Evolutionary conservation across 2,329 filamentous ascomycete species (phyloP).

Genomic region (Rutstroemia sp.): DNA sequence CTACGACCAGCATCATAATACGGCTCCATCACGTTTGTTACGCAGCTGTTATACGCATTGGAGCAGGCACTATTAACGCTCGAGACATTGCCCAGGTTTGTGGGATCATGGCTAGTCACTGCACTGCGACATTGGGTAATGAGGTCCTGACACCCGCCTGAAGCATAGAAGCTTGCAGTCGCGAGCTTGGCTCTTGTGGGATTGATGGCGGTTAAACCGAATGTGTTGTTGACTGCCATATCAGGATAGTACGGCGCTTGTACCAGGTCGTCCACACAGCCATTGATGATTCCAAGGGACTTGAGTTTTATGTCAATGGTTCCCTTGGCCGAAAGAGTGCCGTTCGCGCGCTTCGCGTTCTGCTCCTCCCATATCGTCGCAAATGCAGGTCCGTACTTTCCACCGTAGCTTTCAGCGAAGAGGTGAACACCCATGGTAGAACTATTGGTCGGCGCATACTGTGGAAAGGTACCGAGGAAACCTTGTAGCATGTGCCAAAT

Average conservation of each 20-base stretch:
- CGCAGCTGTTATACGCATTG: conserved; percentile 29
- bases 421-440: conserved; percentile 50
- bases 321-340: conserved; percentile 39
- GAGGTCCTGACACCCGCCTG: conserved; percentile 45
- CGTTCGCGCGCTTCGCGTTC: conserved; percentile 48
- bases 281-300: conserved; percentile 64
- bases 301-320: conserved; percentile 53
- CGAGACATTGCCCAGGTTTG: conserved; percentile 33
- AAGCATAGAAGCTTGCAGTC: conserved; percentile 38
- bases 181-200: conserved; percentile 41
- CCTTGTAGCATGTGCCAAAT: conserved; percentile 53
- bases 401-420: conserved; percentile 64
- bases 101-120: conserved; percentile 34
- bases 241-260: conserved; percentile 50
- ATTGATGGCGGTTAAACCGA: conserved; percentile 51
- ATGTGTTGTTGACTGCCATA: conserved; percentile 59
- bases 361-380: conserved; percentile 52
- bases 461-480: conserved; percentile 51
- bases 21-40: conserved; percentile 29
- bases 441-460: conserved; percentile 47
- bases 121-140: conserved; percentile 45
- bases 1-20: conserved; percentile 29
- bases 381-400: conserved; percentile 62
- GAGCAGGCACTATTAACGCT: conserved; percentile 31
- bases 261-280: conserved; percentile 57